phyloP scores from a whole-genome alignment of 2,329 filamentous ascomycete genomes.

The Exophiala aquamarina region DNA sequence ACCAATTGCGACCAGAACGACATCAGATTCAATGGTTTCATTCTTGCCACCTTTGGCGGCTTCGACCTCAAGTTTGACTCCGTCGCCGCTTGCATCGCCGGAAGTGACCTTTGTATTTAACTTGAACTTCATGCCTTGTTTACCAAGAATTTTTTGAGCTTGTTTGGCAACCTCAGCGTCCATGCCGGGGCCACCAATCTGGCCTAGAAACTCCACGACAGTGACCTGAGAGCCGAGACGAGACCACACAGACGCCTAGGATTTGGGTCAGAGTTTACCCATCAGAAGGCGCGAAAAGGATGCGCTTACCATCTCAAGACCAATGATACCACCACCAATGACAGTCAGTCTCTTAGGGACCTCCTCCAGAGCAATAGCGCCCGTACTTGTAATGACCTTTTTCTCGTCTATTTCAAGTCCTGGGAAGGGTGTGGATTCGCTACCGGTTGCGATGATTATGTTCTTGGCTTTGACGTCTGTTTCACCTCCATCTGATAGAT shows the following conservation, averaged over 20 bases:
- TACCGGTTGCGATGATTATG: slow-evolving; percentile 95
- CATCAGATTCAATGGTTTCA: slow-evolving; percentile 87
- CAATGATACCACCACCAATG: slow-evolving; percentile 97
- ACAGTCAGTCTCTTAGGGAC: slow-evolving; percentile 96
- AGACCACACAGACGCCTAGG: slow-evolving; percentile 84
- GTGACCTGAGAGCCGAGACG: slow-evolving; percentile 91
- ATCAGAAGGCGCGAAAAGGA: too few species aligned
- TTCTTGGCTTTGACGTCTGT: slow-evolving; percentile 87
- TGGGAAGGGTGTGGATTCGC: slow-evolving; percentile 93
- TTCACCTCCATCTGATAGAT: slow-evolving; percentile 88
- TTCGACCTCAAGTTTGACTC: slow-evolving; percentile 80
- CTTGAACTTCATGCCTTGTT: slow-evolving; percentile 99
- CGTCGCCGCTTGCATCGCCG: slow-evolving; percentile 77
- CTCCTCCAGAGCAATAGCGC: slow-evolving; percentile 83
- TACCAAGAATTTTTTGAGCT: slow-evolving; percentile 87
- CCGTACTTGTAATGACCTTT: slow-evolving; percentile 94
- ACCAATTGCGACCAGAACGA: slow-evolving; percentile 94
- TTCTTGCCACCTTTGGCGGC: slow-evolving; percentile 94
- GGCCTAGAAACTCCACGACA: slow-evolving; percentile 91
- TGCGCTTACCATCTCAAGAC: slow-evolving; percentile 80
- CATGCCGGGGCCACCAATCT: slow-evolving; percentile 98
- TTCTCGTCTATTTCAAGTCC: slow-evolving; percentile 96
- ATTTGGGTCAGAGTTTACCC: slow-evolving; percentile 5
- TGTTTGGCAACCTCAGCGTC: slow-evolving; percentile 89
- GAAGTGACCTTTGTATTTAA: slow-evolving; percentile 90